These are phyloP conservation scores for Polyporus arcularius DNA, from an alignment of 768 basidiomycete genomes.

Conservation along the genomic window DNA sequence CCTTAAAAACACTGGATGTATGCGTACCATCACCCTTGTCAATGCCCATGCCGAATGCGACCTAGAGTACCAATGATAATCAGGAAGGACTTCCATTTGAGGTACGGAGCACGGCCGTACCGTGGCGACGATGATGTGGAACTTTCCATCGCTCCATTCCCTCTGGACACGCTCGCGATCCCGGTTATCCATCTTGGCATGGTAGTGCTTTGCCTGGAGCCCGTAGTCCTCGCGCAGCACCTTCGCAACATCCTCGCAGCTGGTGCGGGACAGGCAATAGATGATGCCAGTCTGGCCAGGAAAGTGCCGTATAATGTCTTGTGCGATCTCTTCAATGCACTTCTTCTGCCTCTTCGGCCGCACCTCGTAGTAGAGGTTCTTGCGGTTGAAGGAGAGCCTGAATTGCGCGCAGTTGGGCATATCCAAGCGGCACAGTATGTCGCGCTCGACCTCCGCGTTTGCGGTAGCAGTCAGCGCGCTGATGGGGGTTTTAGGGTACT, in stretches of 20 bases:
- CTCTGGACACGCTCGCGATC: slow-evolving; percentile 65
- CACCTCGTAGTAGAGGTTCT: slow-evolving; percentile 83
- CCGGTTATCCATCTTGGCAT: slow-evolving; percentile 69
- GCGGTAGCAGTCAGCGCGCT: slow-evolving; percentile 98
- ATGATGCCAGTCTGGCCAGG: slow-evolving; percentile 74
- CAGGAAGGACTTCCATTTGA: too few relatives aligned
- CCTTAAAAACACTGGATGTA: background rate
- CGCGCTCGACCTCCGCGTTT: slow-evolving; percentile 70
- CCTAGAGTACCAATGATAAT: slow-evolving; percentile 42
- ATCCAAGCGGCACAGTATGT: slow-evolving; percentile 73
- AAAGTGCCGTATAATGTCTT: slow-evolving; percentile 65
- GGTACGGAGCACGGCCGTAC: slow-evolving; percentile 39
- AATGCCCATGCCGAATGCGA: slow-evolving; percentile 98
- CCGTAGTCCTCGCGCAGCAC: slow-evolving; percentile 58
- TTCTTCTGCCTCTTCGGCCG: slow-evolving; percentile 41
- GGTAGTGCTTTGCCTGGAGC: slow-evolving; percentile 76
- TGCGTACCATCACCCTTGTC: slow-evolving; percentile 76
- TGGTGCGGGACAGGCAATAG: slow-evolving; percentile 71
- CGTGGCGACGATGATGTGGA: slow-evolving; percentile 90
- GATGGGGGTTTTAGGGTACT: slow-evolving; percentile 81
- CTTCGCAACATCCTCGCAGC: slow-evolving; percentile 81
- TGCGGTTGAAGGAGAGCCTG: slow-evolving; percentile 87
- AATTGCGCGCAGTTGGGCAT: slow-evolving; percentile 62
- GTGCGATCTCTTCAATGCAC: slow-evolving; percentile 61
- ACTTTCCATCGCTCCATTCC: slow-evolving; percentile 73